Evolutionary conservation across 1,139 yeast genomes (phyloP), one percentile per base, ranked within the genome.

Genomic region (Suhomyces coccinellae): DNA sequence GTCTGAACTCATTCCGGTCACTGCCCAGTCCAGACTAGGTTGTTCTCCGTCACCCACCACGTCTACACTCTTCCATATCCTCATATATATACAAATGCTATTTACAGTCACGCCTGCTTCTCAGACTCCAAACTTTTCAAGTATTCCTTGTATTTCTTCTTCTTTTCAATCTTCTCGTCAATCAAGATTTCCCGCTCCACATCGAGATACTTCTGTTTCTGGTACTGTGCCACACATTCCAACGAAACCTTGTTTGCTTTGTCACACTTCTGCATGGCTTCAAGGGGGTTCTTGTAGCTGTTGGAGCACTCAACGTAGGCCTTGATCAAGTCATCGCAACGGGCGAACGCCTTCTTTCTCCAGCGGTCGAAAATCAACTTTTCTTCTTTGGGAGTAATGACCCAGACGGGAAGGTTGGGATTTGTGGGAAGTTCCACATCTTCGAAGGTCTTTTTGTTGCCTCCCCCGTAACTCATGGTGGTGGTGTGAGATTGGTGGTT

Each of bases 381-480:
- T 61, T 90, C 97, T 61, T 90, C 97, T 54, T 79, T 78, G 3
- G 97, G 96, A 0, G 95, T 82, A 34, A 90, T 72, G 55, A 88
- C 79, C 97, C 97, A 90, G 12, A 82, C 72, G 1, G 96, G 96
- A 36, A 87, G 65, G 52, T 66, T 68, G 26, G 78, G 78, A 54
- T 74, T 71, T 10, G 74, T 63, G 36, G 73, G 77, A 39, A 74
- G 63, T 32, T 71, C 74, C 7, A 71, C 65, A 38, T 68, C 75
- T 32, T 68, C 73, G 51, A 59, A 71, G 15, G 71, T 61, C 50
- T 71, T 71, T 53, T 72, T 41, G 43, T 48, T 50, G 38, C 41
- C 40, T 16, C 46, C 48, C 33, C 50, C 50, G 52, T 50, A 50
- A 43, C 55, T 51, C 56, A 52, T 52, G 40, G 22, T 44, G 36